phyloP scores from a whole-genome alignment of 2,329 filamentous ascomycete genomes.

The Corinectria fuckeliana region DNA sequence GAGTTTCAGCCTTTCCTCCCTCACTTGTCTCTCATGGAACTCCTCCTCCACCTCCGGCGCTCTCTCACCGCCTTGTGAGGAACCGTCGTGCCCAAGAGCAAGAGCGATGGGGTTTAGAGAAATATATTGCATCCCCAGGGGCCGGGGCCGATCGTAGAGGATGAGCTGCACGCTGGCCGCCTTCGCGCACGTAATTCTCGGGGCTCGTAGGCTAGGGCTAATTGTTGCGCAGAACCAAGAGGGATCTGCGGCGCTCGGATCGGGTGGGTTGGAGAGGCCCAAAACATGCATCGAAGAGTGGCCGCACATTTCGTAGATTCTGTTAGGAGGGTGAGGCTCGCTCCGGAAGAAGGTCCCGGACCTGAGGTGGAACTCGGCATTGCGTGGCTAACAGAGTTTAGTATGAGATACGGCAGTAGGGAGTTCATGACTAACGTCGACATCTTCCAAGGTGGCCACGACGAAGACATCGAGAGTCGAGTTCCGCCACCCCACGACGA shows the following conservation, averaged over 20 bases:
- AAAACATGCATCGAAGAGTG: constrained; percentile 84
- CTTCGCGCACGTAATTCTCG: constrained; percentile 74
- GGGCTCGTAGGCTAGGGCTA: constrained; percentile 60
- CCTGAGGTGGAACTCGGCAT: constrained; percentile 87
- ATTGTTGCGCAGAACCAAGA: constrained; percentile 71
- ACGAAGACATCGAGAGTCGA: constrained; percentile 90
- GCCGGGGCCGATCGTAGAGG: constrained; percentile 84
- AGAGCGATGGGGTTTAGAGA: constrained; percentile 89
- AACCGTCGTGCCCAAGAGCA: constrained; percentile 76
- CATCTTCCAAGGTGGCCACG: constrained; percentile 85
- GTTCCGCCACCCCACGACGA: constrained; percentile 95
- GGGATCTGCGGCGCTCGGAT: constrained; percentile 61
- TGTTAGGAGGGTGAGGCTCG: constrained; percentile 77
- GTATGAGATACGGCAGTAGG: constrained; percentile 1
- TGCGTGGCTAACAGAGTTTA: constrained; percentile 63
- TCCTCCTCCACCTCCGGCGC: constrained; percentile 76
- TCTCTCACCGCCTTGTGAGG: constrained; percentile 44
- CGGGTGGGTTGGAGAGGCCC: constrained; percentile 75
- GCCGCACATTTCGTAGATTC: constrained; percentile 86
- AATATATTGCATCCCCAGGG: constrained; percentile 93
- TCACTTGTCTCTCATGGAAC: constrained; percentile 62
- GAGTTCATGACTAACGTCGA: constrained; percentile 69
- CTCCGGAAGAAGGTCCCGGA: constrained; percentile 83
- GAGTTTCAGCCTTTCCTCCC: constrained; percentile 68
- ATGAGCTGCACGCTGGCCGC: constrained; percentile 84